These are phyloP conservation scores for Aspergillus leporis DNA, from an alignment of 495 filamentous ascomycete genomes.

Conservation along the genomic window DNA sequence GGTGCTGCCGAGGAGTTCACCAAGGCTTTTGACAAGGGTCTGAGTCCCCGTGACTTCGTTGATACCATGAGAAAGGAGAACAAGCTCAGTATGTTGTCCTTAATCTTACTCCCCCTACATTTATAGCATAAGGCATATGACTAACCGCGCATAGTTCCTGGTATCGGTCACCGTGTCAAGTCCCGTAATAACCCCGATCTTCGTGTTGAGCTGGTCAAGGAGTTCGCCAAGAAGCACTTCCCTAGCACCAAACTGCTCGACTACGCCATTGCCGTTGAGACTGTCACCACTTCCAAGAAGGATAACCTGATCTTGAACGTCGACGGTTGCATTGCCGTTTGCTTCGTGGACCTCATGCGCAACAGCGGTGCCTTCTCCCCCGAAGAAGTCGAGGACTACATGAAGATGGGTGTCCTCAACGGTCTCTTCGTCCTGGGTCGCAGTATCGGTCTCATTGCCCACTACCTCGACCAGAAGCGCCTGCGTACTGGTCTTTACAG, in stretches of 20 bases:
- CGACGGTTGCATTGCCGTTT: slow-evolving; percentile 95
- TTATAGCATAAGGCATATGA: not conserved
- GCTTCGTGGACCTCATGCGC: slow-evolving; percentile 96
- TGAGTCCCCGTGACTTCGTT: slow-evolving; percentile 97
- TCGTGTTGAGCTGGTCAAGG: slow-evolving; percentile 98
- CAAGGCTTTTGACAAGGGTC: slow-evolving; percentile 95
- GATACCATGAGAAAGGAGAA: slow-evolving; percentile 99
- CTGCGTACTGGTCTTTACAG: slow-evolving; percentile 97
- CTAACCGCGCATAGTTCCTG: slow-evolving; percentile 66
- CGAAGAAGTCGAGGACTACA: slow-evolving; percentile 58
- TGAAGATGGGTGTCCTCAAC: slow-evolving; percentile 95
- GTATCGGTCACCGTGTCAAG: slow-evolving; percentile 99
- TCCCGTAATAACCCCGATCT: slow-evolving; percentile 99
- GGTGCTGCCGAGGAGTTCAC: slow-evolving; percentile 98
- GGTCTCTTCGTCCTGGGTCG: slow-evolving; percentile 97
- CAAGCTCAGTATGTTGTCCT: slow-evolving; percentile 77
- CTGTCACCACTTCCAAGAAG: slow-evolving; percentile 98
- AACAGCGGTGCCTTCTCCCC: slow-evolving; percentile 91
- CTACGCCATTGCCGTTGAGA: slow-evolving; percentile 96
- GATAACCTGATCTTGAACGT: slow-evolving; percentile 99
- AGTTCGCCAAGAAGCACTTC: slow-evolving; percentile 97
- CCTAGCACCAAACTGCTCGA: slow-evolving; percentile 95
- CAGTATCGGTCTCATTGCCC: slow-evolving; percentile 96
- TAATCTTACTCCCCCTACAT: not conserved
- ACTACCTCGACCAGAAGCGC: slow-evolving; percentile 99